A percentile compares a stretch with the other conserved stretches of the same genome.
Evolutionary conservation across 371 early-diverging fungal species (phyloP).

Genomic region (Ordospora pajunii): DNA sequence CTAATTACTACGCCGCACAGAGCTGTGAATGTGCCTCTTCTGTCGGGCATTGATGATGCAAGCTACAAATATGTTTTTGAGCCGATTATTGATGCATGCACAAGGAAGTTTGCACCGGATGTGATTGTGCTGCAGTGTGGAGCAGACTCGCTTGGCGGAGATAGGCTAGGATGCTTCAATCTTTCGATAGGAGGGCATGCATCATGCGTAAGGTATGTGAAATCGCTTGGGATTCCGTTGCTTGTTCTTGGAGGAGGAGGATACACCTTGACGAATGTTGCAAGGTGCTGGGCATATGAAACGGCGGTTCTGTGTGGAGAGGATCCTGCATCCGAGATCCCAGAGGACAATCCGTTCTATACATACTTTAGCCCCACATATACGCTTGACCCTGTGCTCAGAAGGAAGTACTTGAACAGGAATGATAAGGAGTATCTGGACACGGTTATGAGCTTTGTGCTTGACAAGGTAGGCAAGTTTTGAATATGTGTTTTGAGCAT

Average conservation of each 20-base stretch:
- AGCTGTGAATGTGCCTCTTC: conserved; percentile 76
- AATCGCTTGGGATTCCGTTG: conserved; percentile 69
- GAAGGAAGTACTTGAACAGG: conserved; percentile 28
- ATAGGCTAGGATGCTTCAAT: conserved; percentile 79
- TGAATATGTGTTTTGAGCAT: not conserved
- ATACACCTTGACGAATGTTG: conserved; percentile 81
- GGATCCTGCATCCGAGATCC: conserved; percentile 61
- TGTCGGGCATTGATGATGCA: conserved; percentile 76
- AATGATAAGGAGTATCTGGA: conserved; percentile 55
- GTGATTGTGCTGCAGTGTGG: conserved; percentile 83
- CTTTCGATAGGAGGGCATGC: conserved; percentile 77
- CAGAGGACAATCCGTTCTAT: conserved; percentile 54
- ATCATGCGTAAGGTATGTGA: conserved; percentile 72
- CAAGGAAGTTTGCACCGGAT: conserved; percentile 70
- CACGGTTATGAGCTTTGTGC: conserved; percentile 35
- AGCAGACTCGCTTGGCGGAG: conserved; percentile 81
- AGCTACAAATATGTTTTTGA: conserved; percentile 73
- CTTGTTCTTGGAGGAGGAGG: conserved; percentile 84
- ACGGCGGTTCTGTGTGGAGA: conserved; percentile 77
- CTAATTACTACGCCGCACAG: conserved; percentile 69
- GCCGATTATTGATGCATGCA: conserved; percentile 68
- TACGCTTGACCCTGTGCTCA: conserved; percentile 9
- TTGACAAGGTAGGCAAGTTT: conserved; percentile 48
- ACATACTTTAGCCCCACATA: conserved; percentile 56
- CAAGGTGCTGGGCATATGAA: conserved; percentile 87